A percentile compares a stretch with the other conserved stretches of the same genome.
phyloP scores from a whole-genome alignment of 257 asterid species.

The Hygrophila difformis region DNA sequence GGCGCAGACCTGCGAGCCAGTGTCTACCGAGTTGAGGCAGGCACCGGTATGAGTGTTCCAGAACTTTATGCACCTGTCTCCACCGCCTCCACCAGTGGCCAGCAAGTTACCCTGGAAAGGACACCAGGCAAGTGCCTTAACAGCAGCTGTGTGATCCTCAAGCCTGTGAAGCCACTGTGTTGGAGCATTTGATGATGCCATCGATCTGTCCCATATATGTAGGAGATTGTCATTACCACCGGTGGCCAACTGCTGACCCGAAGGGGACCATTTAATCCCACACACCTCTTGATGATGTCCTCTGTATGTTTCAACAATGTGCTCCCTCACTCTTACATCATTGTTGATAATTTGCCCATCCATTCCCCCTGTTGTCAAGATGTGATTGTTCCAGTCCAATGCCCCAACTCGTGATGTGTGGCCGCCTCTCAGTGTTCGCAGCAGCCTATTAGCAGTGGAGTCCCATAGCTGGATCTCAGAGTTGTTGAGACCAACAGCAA shows the following conservation, averaged over 20 bases:
- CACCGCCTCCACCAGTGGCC: slow-evolving; percentile 91
- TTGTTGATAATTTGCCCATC: slow-evolving; percentile 76
- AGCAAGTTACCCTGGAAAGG: slow-evolving; percentile 82
- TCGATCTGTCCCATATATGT: slow-evolving; percentile 86
- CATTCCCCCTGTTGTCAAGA: slow-evolving; percentile 93
- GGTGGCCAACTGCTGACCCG: slow-evolving; percentile 89
- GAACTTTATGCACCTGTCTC: slow-evolving; percentile 70
- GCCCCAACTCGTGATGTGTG: slow-evolving; percentile 72
- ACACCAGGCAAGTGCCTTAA: slow-evolving; percentile 97
- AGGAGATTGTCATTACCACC: slow-evolving; percentile 93
- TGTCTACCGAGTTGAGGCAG: slow-evolving; percentile 85
- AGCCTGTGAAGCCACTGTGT: slow-evolving; percentile 84
- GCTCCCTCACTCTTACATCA: slow-evolving; percentile 67
- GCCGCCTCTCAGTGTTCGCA: slow-evolving; percentile 79
- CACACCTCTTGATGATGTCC: slow-evolving; percentile 93
- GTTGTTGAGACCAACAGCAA: slow-evolving; percentile 78
- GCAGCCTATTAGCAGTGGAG: slow-evolving; percentile 63
- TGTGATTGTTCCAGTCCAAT: slow-evolving; percentile 86
- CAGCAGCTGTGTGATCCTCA: slow-evolving; percentile 90
- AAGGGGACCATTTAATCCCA: slow-evolving; percentile 89
- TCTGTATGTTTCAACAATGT: slow-evolving; percentile 59
- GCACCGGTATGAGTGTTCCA: slow-evolving; percentile 97
- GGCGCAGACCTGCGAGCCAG: slow-evolving; percentile 87
- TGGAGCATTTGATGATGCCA: slow-evolving; percentile 52
- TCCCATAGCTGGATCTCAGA: slow-evolving; percentile 98